Evolutionary conservation across 1,284 basidiomycete species (phyloP).

Genomic region (Thecaphora frezii): DNA sequence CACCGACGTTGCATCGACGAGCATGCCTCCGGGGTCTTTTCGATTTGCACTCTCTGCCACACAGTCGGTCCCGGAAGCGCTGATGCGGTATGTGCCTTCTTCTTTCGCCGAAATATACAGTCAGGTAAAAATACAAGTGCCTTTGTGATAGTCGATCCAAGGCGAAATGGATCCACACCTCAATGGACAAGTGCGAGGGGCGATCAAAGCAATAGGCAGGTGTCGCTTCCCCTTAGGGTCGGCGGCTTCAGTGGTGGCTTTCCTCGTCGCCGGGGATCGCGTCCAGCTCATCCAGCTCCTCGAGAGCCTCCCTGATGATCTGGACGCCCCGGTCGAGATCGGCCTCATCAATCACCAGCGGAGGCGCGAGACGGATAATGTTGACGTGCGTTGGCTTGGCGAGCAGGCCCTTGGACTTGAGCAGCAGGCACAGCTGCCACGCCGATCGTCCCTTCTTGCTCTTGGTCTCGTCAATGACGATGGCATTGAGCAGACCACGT

Average conservation of each 20-base stretch:
- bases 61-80: too few species aligned
- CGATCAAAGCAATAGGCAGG: too few species aligned
- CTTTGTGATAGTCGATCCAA: too few species aligned
- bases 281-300: slow-evolving; percentile 71
- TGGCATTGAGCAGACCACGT: slow-evolving; percentile 84
- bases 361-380: slow-evolving; percentile 95
- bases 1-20: too few species aligned
- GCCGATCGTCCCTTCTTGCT: slow-evolving; percentile 77
- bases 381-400: slow-evolving; percentile 96
- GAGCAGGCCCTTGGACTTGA: slow-evolving; percentile 85
- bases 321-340: slow-evolving; percentile 75
- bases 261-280: slow-evolving; percentile 48
- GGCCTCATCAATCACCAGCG: slow-evolving; percentile 84
- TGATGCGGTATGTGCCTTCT: too few species aligned
- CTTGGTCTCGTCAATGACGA: slow-evolving; percentile 85
- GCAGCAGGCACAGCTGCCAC: slow-evolving; percentile 90
- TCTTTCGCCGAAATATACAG: too few species aligned
- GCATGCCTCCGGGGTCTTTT: too few species aligned
- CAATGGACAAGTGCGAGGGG: too few species aligned
- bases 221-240: background rate
- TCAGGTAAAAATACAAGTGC: too few species aligned
- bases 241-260: too few species aligned
- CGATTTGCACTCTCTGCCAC: too few species aligned
- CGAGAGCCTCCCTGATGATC: slow-evolving; percentile 75
- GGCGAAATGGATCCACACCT: too few species aligned